phyloP scores from a whole-genome alignment of 1,139 yeast genomes.

The Diutina ranongensis region DNA sequence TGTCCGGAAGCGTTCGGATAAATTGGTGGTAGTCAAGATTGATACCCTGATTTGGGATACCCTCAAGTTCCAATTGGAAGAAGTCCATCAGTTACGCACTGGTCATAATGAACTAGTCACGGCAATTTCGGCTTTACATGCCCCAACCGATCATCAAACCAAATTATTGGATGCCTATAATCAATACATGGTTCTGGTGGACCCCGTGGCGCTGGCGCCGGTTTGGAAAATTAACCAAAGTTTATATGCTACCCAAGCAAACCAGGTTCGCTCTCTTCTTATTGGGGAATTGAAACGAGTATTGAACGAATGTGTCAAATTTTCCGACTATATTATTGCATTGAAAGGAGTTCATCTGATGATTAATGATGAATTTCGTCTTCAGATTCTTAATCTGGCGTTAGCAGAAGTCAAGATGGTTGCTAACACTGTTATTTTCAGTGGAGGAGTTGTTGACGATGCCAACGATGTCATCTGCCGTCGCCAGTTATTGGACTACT shows the following conservation, averaged over 20 bases:
- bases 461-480: background rate
- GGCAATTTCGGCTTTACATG: background rate
- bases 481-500: constrained; percentile 12
- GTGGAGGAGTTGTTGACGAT: background rate
- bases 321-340: background rate
- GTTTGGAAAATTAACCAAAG: background rate
- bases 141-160: background rate
- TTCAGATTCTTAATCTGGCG: background rate
- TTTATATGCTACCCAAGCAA: background rate
- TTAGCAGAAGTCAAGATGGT: background rate
- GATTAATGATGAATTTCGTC: background rate
- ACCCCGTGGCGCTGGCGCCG: background rate
- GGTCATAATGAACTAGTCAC: background rate
- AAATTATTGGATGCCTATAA: background rate
- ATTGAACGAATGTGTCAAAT: background rate
- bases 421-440: background rate
- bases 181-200: background rate
- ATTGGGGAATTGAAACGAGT: background rate
- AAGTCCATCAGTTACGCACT: background rate
- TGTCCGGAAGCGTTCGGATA: background rate
- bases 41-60: background rate
- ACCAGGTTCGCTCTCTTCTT: background rate
- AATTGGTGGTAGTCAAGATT: background rate
- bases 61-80: background rate
- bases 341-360: background rate